Conservation (phyloP, 495 filamentous ascomycete genomes). For the Hypomontagnella submonticulosa region DNA sequence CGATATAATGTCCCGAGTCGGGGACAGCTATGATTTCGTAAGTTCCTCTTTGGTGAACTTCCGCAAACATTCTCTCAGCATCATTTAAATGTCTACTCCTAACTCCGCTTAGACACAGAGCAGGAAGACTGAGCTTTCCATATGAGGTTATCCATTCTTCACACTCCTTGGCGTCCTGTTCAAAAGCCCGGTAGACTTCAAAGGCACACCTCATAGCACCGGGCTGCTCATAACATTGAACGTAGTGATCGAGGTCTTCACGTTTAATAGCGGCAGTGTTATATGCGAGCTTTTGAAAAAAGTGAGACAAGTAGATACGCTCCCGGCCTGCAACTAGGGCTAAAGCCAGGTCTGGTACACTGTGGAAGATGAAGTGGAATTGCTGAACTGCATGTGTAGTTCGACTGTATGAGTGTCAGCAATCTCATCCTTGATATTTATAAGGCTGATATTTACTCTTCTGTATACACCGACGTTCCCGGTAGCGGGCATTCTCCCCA, state of each 20-base stretch:
- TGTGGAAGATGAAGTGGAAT: slow-evolving; percentile 62
- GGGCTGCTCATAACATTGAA: slow-evolving; percentile 49
- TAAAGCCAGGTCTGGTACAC: slow-evolving; percentile 54
- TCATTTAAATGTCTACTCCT: slow-evolving; percentile 39
- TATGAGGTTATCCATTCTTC: slow-evolving; percentile 47
- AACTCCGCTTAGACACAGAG: slow-evolving; percentile 51
- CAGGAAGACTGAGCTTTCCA: slow-evolving; percentile 55
- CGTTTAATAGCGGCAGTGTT: slow-evolving; percentile 52
- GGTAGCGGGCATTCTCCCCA: slow-evolving; percentile 62
- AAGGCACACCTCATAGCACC: slow-evolving; percentile 56
- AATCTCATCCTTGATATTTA: neutral
- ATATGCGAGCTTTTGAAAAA: slow-evolving; percentile 53
- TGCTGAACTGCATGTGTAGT: slow-evolving; percentile 44
- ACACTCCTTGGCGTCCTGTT: slow-evolving; percentile 54
- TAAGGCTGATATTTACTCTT: slow-evolving; percentile 24
- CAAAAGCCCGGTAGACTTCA: slow-evolving; percentile 56
- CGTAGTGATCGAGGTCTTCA: slow-evolving; percentile 55
- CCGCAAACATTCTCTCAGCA: slow-evolving; percentile 48
- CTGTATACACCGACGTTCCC: slow-evolving; percentile 48
- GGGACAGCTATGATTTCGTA: slow-evolving; percentile 44
- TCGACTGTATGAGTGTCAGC: slow-evolving; percentile 13
- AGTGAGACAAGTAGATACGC: slow-evolving; percentile 57
- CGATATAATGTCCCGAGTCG: slow-evolving; percentile 52
- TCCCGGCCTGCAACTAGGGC: slow-evolving; percentile 56
- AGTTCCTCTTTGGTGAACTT: slow-evolving; percentile 49